Base-by-base conservation (phyloP, 108 stramenopile genomes). In the Bacterosira constricta region DNA sequence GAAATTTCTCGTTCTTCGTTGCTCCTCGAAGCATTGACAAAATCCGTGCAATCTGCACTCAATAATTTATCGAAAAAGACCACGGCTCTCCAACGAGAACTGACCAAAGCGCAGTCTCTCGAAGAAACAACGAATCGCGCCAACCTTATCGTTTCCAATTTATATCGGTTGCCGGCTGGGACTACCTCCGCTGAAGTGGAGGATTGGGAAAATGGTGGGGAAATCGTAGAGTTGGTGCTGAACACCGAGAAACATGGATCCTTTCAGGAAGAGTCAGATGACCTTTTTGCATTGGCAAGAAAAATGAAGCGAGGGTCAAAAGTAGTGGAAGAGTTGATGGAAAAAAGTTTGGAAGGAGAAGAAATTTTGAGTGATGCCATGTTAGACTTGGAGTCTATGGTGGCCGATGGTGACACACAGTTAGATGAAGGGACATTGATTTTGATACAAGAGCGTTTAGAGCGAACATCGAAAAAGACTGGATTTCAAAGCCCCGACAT, bases 201-300 rank as follows among this genome's bases (percentile, higher is more conserved):
- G 71, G 93, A 94, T 75, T 94, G 93, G 93, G 88, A 91, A 21
- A 88, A 90, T 71, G 87, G 77, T 58, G 92, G 90, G 0, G 51
- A 70, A 26, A 63, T 82, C 45, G 79, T 94, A 0, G 79, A 86
- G 57, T 68, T 94, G 30, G 61, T 46, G 25, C 63, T 91, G 38
- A 78, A 88, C 57, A 63, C 76, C 10, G 64, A 83, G 20, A 75
- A 85, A 30, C 91, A 90, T 55, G 62, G 54, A 8, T 81, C 86
- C 25, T 88, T 89, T 23, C 75, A 86, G 42, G 90, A 66, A 47
- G 93, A 94, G 71, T 90, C 94, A 13, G 90, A 92, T 78, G 86
- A 88, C 12, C 60, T 90, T 18, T 95, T 93, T 85, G 76, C 84
- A 36, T 71, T 82, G 56, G 91, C 87, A 26, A 79, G 91, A 42